Base-by-base conservation (phyloP, 768 basidiomycete species). In the Infundibulicybe gibba region DNA sequence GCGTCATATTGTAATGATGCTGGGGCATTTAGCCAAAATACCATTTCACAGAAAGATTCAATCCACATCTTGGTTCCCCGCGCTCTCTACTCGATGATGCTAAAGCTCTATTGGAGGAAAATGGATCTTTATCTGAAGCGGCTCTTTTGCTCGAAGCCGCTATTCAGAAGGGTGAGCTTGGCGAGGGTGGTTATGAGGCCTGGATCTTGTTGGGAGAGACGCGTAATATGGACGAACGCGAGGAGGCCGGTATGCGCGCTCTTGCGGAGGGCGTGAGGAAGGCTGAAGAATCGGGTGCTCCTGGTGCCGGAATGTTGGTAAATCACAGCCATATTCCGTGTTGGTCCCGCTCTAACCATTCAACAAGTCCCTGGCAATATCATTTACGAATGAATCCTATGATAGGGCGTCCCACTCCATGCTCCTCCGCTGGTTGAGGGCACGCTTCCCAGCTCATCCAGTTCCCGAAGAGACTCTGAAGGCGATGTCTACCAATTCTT, bases 141-240 rank as follows among this genome's bases (percentile, higher is more conserved):
- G 87, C 85, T 0, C 72, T 93, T 34, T 72, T 95, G 57, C 71
- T 98, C 16, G 95, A 99, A 68, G 92, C 92, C 12, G 91, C 92
- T 32, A 89, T 97, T 49, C 85, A 89, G 64, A 76, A 76, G 53
- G 88, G 85, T 9, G 86, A 92, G 48, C 66, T 87, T 6, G 90
- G 90, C 19, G 81, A 86, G 57, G 86, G 83, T 19, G 83, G 90
- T 42, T 90, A 85, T 43, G 94, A 95, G 61, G 79, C 93, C 0
- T 99, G 95, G 95, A 83, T 92, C 44, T 71, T 95, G 15, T 71
- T 98, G 2, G 95, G 95, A 9, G 89, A 94, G 63, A 87, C 87
- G 0, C 77, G 93, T 48, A 85, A 83, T 55, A 87, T 93, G 90
- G 90, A 93, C 53, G 90, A 93, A 60, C 81, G 87, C 9, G 90